Evolutionary conservation across 345 rosid genomes (phyloP).

Genomic region (Citrus cavaleriei): DNA sequence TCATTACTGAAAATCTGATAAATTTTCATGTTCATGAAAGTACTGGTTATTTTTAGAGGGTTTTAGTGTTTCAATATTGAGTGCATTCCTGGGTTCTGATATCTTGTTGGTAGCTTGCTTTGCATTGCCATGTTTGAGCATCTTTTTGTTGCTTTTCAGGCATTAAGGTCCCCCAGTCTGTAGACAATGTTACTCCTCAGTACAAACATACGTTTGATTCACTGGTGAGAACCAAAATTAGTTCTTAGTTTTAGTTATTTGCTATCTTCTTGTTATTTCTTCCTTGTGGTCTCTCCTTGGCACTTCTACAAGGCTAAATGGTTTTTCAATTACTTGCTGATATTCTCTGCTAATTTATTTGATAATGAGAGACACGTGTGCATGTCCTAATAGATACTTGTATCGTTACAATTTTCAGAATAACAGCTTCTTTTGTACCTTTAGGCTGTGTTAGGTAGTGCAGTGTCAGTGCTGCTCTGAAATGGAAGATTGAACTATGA

Average conservation of each 20-base stretch:
- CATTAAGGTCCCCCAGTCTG: slow-evolving; percentile 73
- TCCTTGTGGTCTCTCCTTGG: too few relatives aligned
- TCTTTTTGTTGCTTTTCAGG: slow-evolving; percentile 27
- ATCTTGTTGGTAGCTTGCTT: neutral
- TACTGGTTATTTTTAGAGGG: neutral
- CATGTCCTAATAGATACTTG: neutral
- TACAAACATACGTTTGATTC: slow-evolving; percentile 81
- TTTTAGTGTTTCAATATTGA: neutral
- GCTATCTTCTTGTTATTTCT: neutral
- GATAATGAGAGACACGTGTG: neutral
- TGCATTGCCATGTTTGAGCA: neutral
- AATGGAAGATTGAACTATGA: too few relatives aligned
- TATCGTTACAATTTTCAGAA: neutral
- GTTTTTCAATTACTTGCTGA: neutral
- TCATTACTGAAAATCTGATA: neutral
- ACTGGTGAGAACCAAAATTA: slow-evolving; percentile 43
- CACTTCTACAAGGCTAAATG: neutral
- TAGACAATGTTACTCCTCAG: slow-evolving; percentile 71
- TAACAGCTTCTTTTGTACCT: neutral
- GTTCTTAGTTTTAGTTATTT: neutral
- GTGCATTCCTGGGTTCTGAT: neutral
- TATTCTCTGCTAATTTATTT: neutral
- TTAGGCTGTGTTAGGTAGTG: too few relatives aligned
- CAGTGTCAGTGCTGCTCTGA: too few relatives aligned
- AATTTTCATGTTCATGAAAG: neutral